Evolutionary conservation across 2,329 filamentous ascomycete species (phyloP).

Genomic region (Fusarium oxysporum): DNA sequence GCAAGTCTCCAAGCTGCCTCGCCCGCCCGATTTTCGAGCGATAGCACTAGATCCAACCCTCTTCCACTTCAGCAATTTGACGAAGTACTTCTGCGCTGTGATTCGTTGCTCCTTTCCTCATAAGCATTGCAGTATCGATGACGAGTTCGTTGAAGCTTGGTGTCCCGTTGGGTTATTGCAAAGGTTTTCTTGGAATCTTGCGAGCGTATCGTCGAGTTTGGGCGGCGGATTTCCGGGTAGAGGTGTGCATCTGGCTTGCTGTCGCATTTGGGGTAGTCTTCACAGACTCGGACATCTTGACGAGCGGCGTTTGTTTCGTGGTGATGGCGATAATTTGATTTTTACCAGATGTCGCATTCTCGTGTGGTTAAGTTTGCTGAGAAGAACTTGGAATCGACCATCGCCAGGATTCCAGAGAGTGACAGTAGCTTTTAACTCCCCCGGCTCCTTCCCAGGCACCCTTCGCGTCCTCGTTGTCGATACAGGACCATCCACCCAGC

Average conservation of each 20-base stretch:
- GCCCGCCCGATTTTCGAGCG: fast-evolving
- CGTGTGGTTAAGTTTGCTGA: fast-evolving
- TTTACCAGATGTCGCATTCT: fast-evolving
- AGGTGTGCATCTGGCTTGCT: fast-evolving
- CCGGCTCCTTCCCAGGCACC: not conserved
- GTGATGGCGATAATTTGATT: fast-evolving
- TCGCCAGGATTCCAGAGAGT: fast-evolving
- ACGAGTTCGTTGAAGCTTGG: fast-evolving
- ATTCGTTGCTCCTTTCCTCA: fast-evolving
- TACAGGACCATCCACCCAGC: fast-evolving
- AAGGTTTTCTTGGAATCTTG: fast-evolving
- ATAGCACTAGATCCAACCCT: fast-evolving
- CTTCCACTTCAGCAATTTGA: fast-evolving
- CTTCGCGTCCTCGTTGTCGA: not conserved
- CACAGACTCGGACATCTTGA: too few species aligned
- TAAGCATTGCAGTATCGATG: too few species aligned
- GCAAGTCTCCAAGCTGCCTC: fast-evolving
- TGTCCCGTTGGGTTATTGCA: fast-evolving
- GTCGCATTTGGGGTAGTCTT: not conserved
- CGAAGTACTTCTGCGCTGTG: not conserved
- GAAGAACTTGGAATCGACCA: fast-evolving
- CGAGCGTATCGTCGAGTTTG: not conserved
- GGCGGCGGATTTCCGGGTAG: fast-evolving
- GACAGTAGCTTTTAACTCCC: too few species aligned
- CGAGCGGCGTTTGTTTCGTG: not conserved